These are phyloP conservation scores for Syncephalastrum racemosum DNA, from an alignment of 371 early-diverging fungal genomes.

Conservation along the genomic window DNA sequence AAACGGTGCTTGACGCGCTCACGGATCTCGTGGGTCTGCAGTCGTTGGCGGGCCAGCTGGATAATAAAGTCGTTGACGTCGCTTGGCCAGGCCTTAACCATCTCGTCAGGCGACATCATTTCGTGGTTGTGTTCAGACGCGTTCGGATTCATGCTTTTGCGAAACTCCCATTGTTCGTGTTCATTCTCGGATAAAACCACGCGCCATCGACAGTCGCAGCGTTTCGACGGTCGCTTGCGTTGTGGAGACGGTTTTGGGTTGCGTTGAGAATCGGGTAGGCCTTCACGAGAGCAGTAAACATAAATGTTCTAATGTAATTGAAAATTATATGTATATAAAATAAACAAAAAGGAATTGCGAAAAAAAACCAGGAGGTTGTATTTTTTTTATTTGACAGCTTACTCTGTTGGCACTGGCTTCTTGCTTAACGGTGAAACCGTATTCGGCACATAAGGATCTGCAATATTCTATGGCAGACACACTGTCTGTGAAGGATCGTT, in stretches of 20 bases:
- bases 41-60: conserved; percentile 36
- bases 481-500: conserved; percentile 32
- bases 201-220: conserved; percentile 61
- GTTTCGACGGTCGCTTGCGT: conserved; percentile 53
- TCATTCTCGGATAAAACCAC: conserved; percentile 53
- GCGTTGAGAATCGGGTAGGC: conserved; percentile 53
- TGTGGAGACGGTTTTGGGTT: conserved; percentile 50
- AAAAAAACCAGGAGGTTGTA: conserved; percentile 2
- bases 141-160: conserved; percentile 55
- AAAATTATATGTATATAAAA: neutral
- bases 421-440: conserved; percentile 40
- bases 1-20: conserved; percentile 57
- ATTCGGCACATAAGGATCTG: conserved; percentile 31
- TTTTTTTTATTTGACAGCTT: conserved; percentile 13
- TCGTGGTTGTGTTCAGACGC: conserved; percentile 59
- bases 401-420: conserved; percentile 41
- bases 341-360: conserved; percentile 3
- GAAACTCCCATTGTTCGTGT: conserved; percentile 50
- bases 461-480: conserved; percentile 39
- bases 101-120: conserved; percentile 48
- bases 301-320: conserved; percentile 33
- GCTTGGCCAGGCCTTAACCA: conserved; percentile 50
- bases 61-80: conserved; percentile 48
- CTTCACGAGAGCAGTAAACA: conserved; percentile 59
- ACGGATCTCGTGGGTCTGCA: conserved; percentile 57